Conservation (phyloP, 805 yeast species). For the Cyberlindnera japonica region DNA sequence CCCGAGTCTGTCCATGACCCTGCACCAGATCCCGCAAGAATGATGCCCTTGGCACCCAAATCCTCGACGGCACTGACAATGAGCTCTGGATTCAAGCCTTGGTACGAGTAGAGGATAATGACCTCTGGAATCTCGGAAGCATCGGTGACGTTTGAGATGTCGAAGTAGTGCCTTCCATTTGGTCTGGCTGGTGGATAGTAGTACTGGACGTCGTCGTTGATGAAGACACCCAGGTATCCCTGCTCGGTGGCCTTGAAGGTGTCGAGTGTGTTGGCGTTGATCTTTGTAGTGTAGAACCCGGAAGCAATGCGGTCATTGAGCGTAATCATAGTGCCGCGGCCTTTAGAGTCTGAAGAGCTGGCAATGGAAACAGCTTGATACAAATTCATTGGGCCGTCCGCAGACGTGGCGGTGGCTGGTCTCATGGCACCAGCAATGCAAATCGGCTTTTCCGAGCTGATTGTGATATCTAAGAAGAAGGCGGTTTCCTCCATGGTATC, state of each 20-base stretch:
- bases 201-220: slow-evolving; percentile 58
- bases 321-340: slow-evolving; percentile 61
- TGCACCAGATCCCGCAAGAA: slow-evolving; percentile 68
- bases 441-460: slow-evolving; percentile 33
- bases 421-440: slow-evolving; percentile 59
- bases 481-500: slow-evolving; percentile 68
- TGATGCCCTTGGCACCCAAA: slow-evolving; percentile 47
- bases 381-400: slow-evolving; percentile 71
- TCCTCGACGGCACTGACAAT: slow-evolving; percentile 42
- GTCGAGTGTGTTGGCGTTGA: slow-evolving; percentile 64
- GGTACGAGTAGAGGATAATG: slow-evolving; percentile 56
- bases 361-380: slow-evolving; percentile 68
- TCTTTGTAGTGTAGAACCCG: slow-evolving; percentile 63
- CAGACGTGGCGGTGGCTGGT: slow-evolving; percentile 65
- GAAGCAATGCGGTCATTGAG: slow-evolving; percentile 65
- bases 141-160: slow-evolving; percentile 29
- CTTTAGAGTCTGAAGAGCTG: slow-evolving; percentile 42
- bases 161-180: slow-evolving; percentile 27
- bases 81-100: slow-evolving; percentile 47
- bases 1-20: slow-evolving; percentile 48
- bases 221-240: slow-evolving; percentile 66
- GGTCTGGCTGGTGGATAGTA: slow-evolving; percentile 60
- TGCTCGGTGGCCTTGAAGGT: slow-evolving; percentile 65
- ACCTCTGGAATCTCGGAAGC: slow-evolving; percentile 37
- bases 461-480: slow-evolving; percentile 52